Base-by-base conservation (phyloP, 106 monocot genomes). In the Apostasia shenzhenica region DNA sequence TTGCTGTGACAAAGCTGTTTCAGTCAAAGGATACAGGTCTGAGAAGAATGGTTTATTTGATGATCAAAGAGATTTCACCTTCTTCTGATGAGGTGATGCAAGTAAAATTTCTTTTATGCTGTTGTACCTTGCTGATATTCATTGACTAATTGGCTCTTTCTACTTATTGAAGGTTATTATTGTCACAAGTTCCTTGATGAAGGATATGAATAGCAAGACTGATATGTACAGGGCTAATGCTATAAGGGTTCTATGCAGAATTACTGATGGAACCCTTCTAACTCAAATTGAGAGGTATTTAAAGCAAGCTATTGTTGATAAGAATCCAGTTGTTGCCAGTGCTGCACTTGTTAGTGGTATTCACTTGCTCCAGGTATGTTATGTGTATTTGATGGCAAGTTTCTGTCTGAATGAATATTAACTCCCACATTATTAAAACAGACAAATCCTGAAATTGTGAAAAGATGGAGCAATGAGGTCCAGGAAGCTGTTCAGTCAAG, bases 161-260 rank as follows among this genome's bases (percentile, higher is more conserved):
- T 72, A 13, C 6, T 61, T 65, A 41, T 62, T 55, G 60, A 67
- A 99, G 99, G 99, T 93, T 66, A 93, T 99, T 67, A 99, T 99
- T 66, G 99, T 99, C 75, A 99, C 99, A 6, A 99, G 99, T 57
- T 99, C 99, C 7, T 75, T 99, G 76, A 99, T 99, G 99, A 99
- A 99, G 73, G 99, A 99, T 63, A 99, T 99, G 99, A 99, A 90
- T 71, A 99, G 99, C 73, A 99, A 93, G 81, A 99, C 87, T 3
- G 99, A 99, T 68, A 99, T 93, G 99, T 99, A 99, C 68, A 74
- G 99, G 62, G 99, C 99, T 41, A 99, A 99, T 83, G 99, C 99
- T 12, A 99, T 99, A 57, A 69, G 99, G 55, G 99, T 99, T 76
- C 89, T 99, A 49, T 93, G 90, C 72, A 89, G 99, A 76, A 99